Base-by-base conservation (phyloP, 2,329 filamentous ascomycete species). In the Knoxdaviesia capensis region DNA sequence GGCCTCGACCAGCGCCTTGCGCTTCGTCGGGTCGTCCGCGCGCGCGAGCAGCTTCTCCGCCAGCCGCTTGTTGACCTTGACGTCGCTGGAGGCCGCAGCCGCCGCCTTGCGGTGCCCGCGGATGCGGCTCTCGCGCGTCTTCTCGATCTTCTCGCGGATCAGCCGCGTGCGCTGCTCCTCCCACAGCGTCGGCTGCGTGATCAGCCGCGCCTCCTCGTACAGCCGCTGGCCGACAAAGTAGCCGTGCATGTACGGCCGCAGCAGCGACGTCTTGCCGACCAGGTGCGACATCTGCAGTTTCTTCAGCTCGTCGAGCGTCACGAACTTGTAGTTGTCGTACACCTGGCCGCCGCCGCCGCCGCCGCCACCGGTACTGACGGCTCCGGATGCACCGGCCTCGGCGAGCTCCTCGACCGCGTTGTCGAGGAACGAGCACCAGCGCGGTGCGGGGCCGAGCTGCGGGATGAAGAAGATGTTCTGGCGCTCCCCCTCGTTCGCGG, bases 241-340 rank as follows among this genome's bases (percentile, higher is more conserved):
- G 51, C 90, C 92, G 57, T 98, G 90, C 92, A 98, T 98, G 56
- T 98, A 98, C 37, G 90, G 90, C 38, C 88, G 73, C 36, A 98
- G 65, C 20, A 96, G 64, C 53, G 83, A 90, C 31, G 86, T 93
- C 51, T 85, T 87, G 49, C 88, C 88, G 44, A 98, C 71, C 39
- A 98, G 68, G 56, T 96, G 88, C 42, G 83, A 79, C 53, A 98
- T 60, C 56, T 84, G 92, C 49, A 98, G 71, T 34, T 79, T 74
- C 51, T 82, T 81, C 42, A 98, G 68, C 57, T 98, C 87, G 37
- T 83, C 76, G 46, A 85, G 59, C 2, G 88, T 94, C 54, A 98
- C 67, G 72, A 98, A 98, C 62, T 96, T 98, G 74, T 88, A 96
- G 61, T 98, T 96, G 61, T 98, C 90, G 65, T 98, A 98, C 7